Percentiles rank a stretch among this genome's conserved stretches.
These are phyloP conservation scores for Neofusicoccum laricinum DNA, from an alignment of 2,329 filamentous ascomycete genomes.

Conservation along the genomic window DNA sequence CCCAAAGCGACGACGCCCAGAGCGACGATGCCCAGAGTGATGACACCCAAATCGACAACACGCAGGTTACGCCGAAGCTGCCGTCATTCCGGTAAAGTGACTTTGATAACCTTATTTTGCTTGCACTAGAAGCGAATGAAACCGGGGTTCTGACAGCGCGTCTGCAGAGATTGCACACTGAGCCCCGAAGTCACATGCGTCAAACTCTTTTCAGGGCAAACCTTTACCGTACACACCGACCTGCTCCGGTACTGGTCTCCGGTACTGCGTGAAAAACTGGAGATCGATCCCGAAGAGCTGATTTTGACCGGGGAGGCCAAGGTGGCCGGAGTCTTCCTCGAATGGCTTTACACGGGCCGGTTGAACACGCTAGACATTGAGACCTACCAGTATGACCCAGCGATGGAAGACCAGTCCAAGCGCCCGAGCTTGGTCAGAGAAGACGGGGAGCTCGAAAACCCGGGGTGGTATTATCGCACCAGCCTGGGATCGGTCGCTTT, in stretches of 20 bases:
- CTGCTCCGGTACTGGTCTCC: background rate
- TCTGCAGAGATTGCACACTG: background rate
- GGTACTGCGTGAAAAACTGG: background rate
- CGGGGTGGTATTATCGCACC: background rate
- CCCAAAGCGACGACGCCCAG: too few species aligned
- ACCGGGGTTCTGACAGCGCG: background rate
- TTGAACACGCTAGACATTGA: background rate
- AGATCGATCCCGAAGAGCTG: background rate
- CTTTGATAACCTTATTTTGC: too few species aligned
- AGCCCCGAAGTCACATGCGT: background rate
- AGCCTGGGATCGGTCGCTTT: background rate
- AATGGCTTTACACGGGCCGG: background rate
- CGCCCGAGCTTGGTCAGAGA: background rate
- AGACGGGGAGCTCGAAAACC: background rate
- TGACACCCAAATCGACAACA: too few species aligned
- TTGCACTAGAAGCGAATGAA: background rate
- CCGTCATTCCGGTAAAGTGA: background rate
- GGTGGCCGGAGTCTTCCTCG: background rate
- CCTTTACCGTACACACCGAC: background rate
- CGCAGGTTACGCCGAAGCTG: background rate
- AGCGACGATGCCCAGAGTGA: too few species aligned
- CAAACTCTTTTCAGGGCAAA: background rate
- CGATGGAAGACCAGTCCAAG: too few species aligned
- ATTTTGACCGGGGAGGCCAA: background rate
- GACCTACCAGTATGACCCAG: background rate